Percentiles rank a stretch among this genome's conserved stretches.
phyloP scores from a whole-genome alignment of 169 alveolate species.

The Eimeria praecox region DNA sequence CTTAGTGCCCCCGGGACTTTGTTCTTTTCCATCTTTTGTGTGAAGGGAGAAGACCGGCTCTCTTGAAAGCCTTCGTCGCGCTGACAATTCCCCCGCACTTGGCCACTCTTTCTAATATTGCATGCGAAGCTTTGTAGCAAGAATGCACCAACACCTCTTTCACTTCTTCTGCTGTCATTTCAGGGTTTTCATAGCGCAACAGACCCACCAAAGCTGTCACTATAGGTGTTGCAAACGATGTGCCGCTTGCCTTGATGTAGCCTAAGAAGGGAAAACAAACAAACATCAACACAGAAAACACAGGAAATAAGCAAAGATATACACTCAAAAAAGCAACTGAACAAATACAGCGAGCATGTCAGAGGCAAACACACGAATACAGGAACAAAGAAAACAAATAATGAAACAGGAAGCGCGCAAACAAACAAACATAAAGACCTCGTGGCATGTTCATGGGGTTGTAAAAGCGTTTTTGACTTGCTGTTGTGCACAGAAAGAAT shows the following conservation, averaged over 20 bases:
- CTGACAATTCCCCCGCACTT: slow-evolving; percentile 70
- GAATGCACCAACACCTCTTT: slow-evolving; percentile 46
- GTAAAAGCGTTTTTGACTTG: neutral
- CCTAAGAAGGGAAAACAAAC: neutral
- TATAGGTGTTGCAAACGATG: slow-evolving; percentile 69
- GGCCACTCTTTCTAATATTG: slow-evolving; percentile 2
- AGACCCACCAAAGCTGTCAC: slow-evolving; percentile 67
- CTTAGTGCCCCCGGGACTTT: neutral
- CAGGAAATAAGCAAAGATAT: neutral
- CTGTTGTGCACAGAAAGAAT: neutral
- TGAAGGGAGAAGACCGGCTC: neutral
- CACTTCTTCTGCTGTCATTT: slow-evolving; percentile 48
- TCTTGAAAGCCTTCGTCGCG: slow-evolving; percentile 42
- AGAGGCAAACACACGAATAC: neutral
- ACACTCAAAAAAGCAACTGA: neutral
- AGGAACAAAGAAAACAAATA: neutral
- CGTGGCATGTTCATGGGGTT: neutral
- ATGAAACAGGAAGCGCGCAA: neutral
- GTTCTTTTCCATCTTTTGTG: neutral
- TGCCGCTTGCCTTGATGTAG: slow-evolving; percentile 37
- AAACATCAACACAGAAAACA: neutral
- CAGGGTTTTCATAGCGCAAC: slow-evolving; percentile 54
- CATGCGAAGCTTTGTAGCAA: slow-evolving; percentile 2
- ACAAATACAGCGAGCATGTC: neutral
- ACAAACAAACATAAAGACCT: neutral